These are phyloP conservation scores for Corniculantispora saksenae DNA, from an alignment of 2,329 filamentous ascomycete species.

Conservation along the genomic window DNA sequence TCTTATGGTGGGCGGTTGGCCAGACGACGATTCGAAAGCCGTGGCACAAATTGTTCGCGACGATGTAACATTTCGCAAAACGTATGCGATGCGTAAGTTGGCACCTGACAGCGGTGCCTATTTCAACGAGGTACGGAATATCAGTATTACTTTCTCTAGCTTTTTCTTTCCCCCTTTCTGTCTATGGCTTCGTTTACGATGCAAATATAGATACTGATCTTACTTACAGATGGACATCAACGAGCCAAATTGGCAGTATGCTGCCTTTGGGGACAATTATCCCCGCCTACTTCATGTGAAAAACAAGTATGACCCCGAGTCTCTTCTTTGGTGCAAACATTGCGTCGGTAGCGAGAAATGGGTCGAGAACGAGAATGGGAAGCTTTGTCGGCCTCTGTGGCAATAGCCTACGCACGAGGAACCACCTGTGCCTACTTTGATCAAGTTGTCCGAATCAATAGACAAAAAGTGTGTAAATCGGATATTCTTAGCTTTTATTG, in stretches of 20 bases:
- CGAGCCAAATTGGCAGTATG: conserved; percentile 1
- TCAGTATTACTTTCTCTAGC: background rate
- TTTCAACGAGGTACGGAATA: conserved; percentile 37
- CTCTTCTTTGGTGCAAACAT: background rate
- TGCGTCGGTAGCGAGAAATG: conserved; percentile 3
- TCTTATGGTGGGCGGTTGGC: conserved; percentile 20
- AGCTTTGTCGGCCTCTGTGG: background rate
- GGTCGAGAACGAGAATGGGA: background rate
- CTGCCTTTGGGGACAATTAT: background rate
- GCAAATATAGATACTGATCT: too few species aligned
- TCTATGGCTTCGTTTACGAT: too few species aligned
- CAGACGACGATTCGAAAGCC: conserved; percentile 17
- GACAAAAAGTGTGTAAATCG: too few species aligned
- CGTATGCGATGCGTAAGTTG: conserved; percentile 30
- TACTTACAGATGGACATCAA: background rate
- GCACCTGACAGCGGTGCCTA: conserved; percentile 40
- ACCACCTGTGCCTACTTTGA: too few species aligned
- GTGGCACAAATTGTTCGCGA: conserved; percentile 21
- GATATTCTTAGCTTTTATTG: too few species aligned
- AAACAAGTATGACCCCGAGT: background rate
- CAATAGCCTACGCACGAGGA: background rate
- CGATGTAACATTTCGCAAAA: conserved; percentile 28
- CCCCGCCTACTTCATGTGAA: background rate
- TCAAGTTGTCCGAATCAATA: too few species aligned
- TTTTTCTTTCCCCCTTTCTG: background rate